Percentiles rank a stretch among this genome's conserved stretches.
Evolutionary conservation across 2,329 filamentous ascomycete species (phyloP).

Genomic region (Trichoderma afroharzianum): DNA sequence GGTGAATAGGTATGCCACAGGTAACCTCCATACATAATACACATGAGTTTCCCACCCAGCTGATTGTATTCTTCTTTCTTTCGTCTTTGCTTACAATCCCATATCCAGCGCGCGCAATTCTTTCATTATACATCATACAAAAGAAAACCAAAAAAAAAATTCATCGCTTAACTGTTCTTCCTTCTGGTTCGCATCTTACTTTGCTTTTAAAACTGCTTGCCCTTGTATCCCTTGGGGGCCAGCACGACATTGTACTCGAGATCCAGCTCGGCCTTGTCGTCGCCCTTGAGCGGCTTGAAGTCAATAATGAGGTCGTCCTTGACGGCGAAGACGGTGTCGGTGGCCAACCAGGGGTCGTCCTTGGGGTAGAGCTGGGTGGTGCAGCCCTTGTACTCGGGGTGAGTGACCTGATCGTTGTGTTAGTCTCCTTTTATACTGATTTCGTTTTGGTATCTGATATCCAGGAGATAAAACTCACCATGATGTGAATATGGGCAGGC

Average conservation of each 20-base stretch:
- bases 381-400: conserved; percentile 64
- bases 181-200: not conserved
- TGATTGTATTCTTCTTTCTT: not conserved
- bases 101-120: not conserved
- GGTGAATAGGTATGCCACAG: not conserved
- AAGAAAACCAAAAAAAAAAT: not conserved
- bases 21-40: not conserved
- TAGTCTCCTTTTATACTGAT: not conserved
- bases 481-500: conserved; percentile 50
- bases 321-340: conserved; percentile 48
- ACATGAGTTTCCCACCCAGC: not conserved
- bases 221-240: conserved; percentile 44
- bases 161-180: not conserved
- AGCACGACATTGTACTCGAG: conserved; percentile 43
- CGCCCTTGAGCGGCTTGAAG: conserved; percentile 44
- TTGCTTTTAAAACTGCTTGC: conserved; percentile 24
- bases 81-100: not conserved
- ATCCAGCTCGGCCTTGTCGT: conserved; percentile 36
- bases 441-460: not conserved
- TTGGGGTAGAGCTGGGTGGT: conserved; percentile 76
- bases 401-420: conserved; percentile 40
- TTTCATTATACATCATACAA: not conserved
- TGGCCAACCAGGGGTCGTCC: conserved; percentile 59
- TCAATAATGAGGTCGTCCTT: conserved; percentile 50
- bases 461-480: conserved; percentile 32